Evolutionary conservation across 1,139 yeast species (phyloP).

Genomic region (Candida gigantensis): DNA sequence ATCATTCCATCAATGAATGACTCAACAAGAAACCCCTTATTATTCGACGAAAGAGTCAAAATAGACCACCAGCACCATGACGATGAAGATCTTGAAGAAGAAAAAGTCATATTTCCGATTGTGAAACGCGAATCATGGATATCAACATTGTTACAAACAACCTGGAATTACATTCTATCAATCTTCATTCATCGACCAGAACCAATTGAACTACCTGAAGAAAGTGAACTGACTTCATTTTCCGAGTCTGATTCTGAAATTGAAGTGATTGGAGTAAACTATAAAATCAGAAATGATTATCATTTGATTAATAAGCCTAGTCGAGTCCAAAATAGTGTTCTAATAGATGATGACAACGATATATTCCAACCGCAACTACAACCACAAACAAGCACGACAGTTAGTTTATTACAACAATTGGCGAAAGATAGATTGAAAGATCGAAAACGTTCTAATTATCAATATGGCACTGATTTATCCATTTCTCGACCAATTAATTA

Average conservation of each 20-base stretch:
- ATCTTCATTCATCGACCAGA: too few relatives aligned
- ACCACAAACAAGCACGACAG: too few relatives aligned
- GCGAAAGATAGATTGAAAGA: constrained; percentile 4
- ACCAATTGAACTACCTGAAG: background rate
- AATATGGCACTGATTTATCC: constrained; percentile 17
- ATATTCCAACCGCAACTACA: too few relatives aligned
- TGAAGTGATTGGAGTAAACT: constrained; percentile 12
- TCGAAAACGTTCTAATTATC: constrained; percentile 3
- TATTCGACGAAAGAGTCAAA: too few relatives aligned
- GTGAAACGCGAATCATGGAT: too few relatives aligned
- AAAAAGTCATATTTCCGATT: too few relatives aligned
- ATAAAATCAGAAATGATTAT: constrained; percentile 14
- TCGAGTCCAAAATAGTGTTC: constrained; percentile 11
- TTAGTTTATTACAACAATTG: constrained; percentile 7
- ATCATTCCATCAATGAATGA: too few relatives aligned
- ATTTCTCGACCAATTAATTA: constrained; percentile 10
- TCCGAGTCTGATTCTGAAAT: constrained; percentile 11
- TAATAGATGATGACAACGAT: constrained; percentile 11
- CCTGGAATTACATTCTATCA: too few relatives aligned
- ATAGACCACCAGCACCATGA: too few relatives aligned
- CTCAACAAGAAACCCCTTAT: too few relatives aligned
- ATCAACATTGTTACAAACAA: too few relatives aligned
- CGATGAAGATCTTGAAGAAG: too few relatives aligned
- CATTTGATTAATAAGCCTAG: constrained; percentile 11
- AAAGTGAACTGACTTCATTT: background rate